Percentiles rank a stretch among this genome's conserved stretches.
Conservation (phyloP, 768 basidiomycete species). For the Pisolithus albus region DNA sequence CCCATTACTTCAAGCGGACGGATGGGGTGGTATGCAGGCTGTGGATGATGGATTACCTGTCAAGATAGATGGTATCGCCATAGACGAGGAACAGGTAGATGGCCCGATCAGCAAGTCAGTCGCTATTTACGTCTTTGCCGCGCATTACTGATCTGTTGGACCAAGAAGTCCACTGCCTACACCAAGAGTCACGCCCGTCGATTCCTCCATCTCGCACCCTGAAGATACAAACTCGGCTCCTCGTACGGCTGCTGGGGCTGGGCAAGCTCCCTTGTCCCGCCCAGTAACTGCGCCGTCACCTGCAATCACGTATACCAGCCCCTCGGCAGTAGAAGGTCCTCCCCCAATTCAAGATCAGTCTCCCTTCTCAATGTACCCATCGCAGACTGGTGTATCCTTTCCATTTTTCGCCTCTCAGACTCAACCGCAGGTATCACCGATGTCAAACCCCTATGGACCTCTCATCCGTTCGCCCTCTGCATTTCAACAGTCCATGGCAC, state of each 20-base stretch:
- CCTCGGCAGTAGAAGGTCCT: not conserved
- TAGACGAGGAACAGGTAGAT: constrained; percentile 35
- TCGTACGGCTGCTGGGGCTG: not conserved
- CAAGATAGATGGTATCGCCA: constrained; percentile 25
- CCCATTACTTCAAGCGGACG: constrained; percentile 40
- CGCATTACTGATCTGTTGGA: constrained; percentile 10
- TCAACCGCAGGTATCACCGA: not conserved
- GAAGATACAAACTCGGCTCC: constrained; percentile 1
- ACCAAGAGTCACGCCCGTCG: constrained; percentile 50
- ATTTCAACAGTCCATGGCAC: not conserved
- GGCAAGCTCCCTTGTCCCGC: not conserved
- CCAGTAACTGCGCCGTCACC: not conserved
- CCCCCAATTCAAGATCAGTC: constrained; percentile 9
- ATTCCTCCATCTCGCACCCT: constrained; percentile 14
- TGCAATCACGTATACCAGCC: not conserved
- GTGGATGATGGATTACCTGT: constrained; percentile 29
- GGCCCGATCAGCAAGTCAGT: constrained; percentile 40
- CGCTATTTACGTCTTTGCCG: constrained; percentile 4
- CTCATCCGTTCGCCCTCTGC: not conserved
- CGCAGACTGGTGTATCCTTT: constrained; percentile 10
- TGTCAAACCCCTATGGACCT: not conserved
- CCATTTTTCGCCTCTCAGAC: constrained; percentile 11
- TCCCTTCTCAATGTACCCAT: constrained; percentile 13
- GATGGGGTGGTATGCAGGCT: constrained; percentile 43
- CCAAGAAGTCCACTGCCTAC: constrained; percentile 58